Base-by-base conservation (phyloP, 441 rosid species). In the Melastoma candidum region DNA sequence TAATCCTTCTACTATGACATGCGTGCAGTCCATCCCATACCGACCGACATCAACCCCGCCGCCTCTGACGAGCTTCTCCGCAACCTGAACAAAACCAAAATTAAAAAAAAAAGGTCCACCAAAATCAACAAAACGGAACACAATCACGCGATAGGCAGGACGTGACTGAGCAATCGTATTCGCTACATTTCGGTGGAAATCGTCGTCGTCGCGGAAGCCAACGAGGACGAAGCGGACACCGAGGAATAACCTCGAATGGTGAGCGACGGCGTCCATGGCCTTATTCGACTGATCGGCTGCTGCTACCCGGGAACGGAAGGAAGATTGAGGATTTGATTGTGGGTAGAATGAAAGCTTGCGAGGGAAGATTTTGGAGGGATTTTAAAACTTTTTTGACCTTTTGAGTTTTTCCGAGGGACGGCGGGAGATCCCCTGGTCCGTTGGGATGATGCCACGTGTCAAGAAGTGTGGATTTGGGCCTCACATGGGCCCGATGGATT, bases 31-130 rank as follows among this genome's bases (percentile, higher is more conserved):
- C 57, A 70, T 77, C 50, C 54, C 60, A 59, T 67, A 60, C 54
- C 61, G 81, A 17, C 72, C 82, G 50, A 64, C 77, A 32, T 85
- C 99, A 26, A 81, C 77, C 53, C 83, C 97, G 39, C 93, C 96
- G 51, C 90, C 84, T 12, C 64, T 66, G 49, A 77, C n/a, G 44
- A 84, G 93, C 97, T 84, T 93, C 1, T 81, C 74, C 39, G 82
- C 81, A 60, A 82, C 73, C 98, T 84, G 57, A 26, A 7, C 9
- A 24, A 3, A n/a, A 58, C 45, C 1, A 7, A 56, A 43, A 39
- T 36, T 57, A 25, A 14, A 53, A 2, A 6, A n/a, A 3, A 3
- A 14, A 25, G 3, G 51, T 45, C 7, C 14, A 14, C 13, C 4
- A 0, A 55, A 27, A 36, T 47, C 12, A 10, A 36, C 5, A 3